Evolutionary conservation across 2,329 filamentous ascomycete species (phyloP).

Genomic region (Cladophialophora immunda): DNA sequence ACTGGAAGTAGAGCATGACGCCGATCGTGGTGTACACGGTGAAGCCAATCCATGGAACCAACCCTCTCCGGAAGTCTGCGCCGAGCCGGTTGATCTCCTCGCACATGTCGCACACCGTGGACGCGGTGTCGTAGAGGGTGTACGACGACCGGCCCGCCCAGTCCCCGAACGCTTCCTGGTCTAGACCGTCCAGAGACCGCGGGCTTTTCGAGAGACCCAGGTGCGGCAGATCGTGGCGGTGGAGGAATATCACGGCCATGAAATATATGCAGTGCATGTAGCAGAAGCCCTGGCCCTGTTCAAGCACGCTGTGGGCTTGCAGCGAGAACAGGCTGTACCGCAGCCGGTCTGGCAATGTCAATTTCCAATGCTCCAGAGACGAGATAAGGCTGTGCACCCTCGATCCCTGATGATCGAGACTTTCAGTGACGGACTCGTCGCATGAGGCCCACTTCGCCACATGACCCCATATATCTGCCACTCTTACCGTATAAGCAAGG

Average conservation of each 20-base stretch:
- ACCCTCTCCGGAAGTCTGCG: not conserved
- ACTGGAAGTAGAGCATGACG: not conserved
- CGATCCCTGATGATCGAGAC: not conserved
- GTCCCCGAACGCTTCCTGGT: not conserved
- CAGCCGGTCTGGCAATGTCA: not conserved
- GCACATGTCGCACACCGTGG: constrained; percentile 2
- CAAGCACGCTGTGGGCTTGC: constrained; percentile 3
- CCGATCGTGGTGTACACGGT: constrained; percentile 2
- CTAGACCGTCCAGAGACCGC: not conserved
- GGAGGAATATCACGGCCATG: constrained; percentile 1
- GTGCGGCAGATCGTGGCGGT: not conserved
- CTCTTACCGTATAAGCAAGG: not conserved
- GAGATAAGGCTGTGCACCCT: not conserved
- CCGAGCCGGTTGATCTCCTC: constrained; percentile 1
- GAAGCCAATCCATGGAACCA: not conserved
- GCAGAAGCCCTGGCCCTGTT: not conserved
- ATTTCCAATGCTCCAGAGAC: not conserved
- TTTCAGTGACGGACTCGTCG: not conserved
- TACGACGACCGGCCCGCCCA: not conserved
- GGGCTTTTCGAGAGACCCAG: not conserved
- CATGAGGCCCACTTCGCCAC: not conserved
- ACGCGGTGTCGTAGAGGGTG: constrained; percentile 4
- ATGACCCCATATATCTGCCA: constrained; percentile 2
- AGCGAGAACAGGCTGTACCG: not conserved
- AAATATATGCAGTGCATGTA: constrained; percentile 8